These are phyloP conservation scores for Filosporella fistucella DNA, from an alignment of 495 filamentous ascomycete genomes.

Conservation along the genomic window DNA sequence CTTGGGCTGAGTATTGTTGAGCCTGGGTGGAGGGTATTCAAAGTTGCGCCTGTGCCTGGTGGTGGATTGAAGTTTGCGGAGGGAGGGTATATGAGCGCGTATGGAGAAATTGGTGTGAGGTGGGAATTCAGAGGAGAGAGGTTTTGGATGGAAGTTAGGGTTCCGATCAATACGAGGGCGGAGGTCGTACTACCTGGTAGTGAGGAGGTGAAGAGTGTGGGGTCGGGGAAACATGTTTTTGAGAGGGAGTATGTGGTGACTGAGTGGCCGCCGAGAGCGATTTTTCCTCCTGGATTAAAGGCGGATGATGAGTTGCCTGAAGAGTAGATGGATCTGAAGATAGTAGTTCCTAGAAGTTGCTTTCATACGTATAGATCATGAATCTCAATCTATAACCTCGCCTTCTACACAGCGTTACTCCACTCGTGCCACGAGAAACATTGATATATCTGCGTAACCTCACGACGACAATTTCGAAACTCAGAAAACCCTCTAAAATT, in stretches of 20 bases:
- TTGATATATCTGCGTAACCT: too few species aligned
- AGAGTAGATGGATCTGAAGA: too few species aligned
- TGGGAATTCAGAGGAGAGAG: conserved; percentile 4
- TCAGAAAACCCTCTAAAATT: too few species aligned
- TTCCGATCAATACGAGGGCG: neutral
- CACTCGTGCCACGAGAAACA: too few species aligned
- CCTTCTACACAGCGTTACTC: too few species aligned
- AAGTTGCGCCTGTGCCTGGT: conserved; percentile 25
- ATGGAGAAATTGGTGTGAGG: conserved; percentile 14
- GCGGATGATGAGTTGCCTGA: too few species aligned
- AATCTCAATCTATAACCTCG: too few species aligned
- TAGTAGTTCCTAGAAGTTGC: too few species aligned
- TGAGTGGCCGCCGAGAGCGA: neutral
- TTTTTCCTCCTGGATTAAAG: too few species aligned
- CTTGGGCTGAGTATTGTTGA: conserved; percentile 28
- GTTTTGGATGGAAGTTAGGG: neutral
- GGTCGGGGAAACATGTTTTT: neutral
- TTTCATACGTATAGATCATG: too few species aligned
- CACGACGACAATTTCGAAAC: too few species aligned
- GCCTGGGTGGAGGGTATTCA: conserved; percentile 32
- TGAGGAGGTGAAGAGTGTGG: neutral
- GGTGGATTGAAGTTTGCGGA: conserved; percentile 27
- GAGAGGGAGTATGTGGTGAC: neutral
- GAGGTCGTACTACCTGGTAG: neutral
- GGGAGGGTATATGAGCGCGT: conserved; percentile 25